Evolutionary conservation across 768 basidiomycete species (phyloP).

Genomic region (Lentinula boryana): DNA sequence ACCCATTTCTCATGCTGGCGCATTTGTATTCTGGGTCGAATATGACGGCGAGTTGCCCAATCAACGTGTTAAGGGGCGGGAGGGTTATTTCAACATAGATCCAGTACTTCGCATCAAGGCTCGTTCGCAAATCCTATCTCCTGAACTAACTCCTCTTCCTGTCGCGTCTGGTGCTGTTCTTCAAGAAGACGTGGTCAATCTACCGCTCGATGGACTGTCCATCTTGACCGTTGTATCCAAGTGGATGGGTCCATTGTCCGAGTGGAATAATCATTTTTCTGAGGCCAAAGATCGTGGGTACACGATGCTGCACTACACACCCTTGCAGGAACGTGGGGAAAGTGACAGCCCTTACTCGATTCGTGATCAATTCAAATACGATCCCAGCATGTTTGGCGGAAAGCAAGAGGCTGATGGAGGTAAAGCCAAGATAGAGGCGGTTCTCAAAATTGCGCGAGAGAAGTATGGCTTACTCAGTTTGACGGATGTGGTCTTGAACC

Average conservation of each 20-base stretch:
- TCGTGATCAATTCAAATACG: constrained; percentile 79
- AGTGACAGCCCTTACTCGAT: constrained; percentile 94
- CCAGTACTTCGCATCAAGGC: constrained; percentile 75
- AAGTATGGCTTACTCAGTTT: constrained; percentile 85
- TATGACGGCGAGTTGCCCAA: constrained; percentile 62
- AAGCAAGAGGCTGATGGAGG: constrained; percentile 44
- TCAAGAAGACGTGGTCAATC: constrained; percentile 46
- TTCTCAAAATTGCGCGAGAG: constrained; percentile 66
- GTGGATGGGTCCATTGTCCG: constrained; percentile 87
- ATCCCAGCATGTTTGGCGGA: constrained; percentile 60
- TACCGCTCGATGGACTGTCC: constrained; percentile 84
- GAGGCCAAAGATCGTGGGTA: constrained; percentile 89
- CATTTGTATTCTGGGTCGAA: constrained; percentile 93
- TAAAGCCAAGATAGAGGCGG: constrained; percentile 50
- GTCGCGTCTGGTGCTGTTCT: constrained; percentile 47
- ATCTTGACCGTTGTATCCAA: constrained; percentile 92
- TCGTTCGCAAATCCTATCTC: constrained; percentile 67
- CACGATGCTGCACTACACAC: constrained; percentile 98
- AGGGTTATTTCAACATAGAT: constrained; percentile 96
- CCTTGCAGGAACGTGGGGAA: constrained; percentile 85
- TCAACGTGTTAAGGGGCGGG: constrained; percentile 70
- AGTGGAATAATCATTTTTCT: constrained; percentile 76
- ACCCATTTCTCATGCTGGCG: constrained; percentile 94
- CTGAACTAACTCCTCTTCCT: constrained; percentile 44
- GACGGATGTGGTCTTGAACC: constrained; percentile 96